Evolutionary conservation across 2,329 filamentous ascomycete genomes (phyloP), one percentile per base, ranked within the genome.

Genomic region (Neopestalotiopsis sp.): DNA sequence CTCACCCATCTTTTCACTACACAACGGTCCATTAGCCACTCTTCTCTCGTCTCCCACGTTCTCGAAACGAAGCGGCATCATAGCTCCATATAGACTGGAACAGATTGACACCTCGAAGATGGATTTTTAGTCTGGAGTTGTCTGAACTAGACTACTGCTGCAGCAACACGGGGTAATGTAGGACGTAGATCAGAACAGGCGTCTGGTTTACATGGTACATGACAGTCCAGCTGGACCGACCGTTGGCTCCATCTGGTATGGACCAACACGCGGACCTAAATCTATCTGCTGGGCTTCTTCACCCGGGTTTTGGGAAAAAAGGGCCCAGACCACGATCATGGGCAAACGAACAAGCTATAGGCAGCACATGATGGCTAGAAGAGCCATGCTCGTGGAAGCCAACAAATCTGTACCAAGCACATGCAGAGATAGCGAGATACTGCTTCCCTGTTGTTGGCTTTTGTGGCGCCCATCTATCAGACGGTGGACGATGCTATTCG

Each of bases 401-500:
- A 65, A 57, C 61, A 34, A 56, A 61, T 34, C 20, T 61, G 30
- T 34, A 40, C 12, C 32, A 34, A 38, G 45, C 45, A 53, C 45
- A 53, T 38, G 45, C 63, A 65, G 63, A 56, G 49, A 67, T 67
- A 61, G 53, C 65, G 17, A 42, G 34, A 12, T 30, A n/a, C 65
- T 28, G 40, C 14, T 59, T 20, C 56, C 65, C 38, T 53, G n/a
- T 38, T 61, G 53, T 28, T 45, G 59, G 66, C 40, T 20, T 34
- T 56, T 61, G 66, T 67, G 66, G 66, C 66, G 59, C 40, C 40
- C 28, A 14, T 34, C 49, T 34, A 63, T n/a, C n/a, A 30, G 17
- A n/a, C 13, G 34, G n/a, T 61, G 13, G 38, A 14, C 28, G 40
- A 61, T 63, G 20, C 58, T 62, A 67, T 67, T 67, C 66, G 66